Evolutionary conservation across 2,329 filamentous ascomycete genomes (phyloP).

Genomic region (Penicillium sp.): DNA sequence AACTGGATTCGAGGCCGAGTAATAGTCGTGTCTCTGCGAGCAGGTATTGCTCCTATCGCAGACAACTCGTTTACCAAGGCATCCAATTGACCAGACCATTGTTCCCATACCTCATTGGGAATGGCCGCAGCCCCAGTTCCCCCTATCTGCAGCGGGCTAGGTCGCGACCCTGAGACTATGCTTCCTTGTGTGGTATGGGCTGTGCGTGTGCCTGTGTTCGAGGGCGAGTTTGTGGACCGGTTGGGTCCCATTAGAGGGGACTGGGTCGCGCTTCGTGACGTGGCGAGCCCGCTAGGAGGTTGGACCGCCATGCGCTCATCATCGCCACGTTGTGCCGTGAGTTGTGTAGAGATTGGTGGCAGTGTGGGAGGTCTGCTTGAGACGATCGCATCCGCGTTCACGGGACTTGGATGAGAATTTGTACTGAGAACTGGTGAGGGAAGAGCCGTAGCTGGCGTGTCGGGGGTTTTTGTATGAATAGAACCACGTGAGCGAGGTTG

Average conservation of each 20-base stretch:
- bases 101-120: conserved; percentile 6
- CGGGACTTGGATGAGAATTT: conserved; percentile 26
- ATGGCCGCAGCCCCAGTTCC: neutral
- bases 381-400: conserved; percentile 8
- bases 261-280: neutral
- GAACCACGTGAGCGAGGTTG: neutral
- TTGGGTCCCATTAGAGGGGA: neutral
- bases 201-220: neutral
- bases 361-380: neutral
- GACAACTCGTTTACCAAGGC: neutral
- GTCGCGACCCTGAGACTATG: neutral
- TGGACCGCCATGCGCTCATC: conserved; percentile 2
- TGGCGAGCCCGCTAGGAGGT: neutral
- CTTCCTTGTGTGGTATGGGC: neutral
- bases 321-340: neutral
- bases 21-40: neutral
- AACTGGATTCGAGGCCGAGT: conserved; percentile 49
- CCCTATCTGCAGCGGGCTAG: neutral
- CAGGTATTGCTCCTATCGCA: neutral
- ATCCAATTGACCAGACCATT: conserved; percentile 6
- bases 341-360: neutral
- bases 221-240: neutral
- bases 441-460: conserved; percentile 16
- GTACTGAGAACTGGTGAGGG: conserved; percentile 31
- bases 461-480: conserved; percentile 6